phyloP scores from a whole-genome alignment of 2,329 filamentous ascomycete genomes.

The Aureobasidium sp. region DNA sequence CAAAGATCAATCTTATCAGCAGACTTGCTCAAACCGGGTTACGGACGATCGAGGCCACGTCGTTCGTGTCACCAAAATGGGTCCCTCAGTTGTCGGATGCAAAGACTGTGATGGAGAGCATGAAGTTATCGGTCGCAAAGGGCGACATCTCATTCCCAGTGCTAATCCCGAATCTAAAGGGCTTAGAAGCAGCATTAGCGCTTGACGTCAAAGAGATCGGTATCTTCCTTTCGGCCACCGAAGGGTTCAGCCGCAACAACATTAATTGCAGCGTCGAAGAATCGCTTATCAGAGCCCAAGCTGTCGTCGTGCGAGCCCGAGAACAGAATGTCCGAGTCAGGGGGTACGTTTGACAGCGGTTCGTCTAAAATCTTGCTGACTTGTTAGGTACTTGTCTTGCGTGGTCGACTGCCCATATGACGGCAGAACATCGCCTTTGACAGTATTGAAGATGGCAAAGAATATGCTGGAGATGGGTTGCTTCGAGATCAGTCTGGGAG shows the following conservation, averaged over 20 bases:
- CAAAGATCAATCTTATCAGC: slow-evolving; percentile 69
- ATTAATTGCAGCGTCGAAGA: slow-evolving; percentile 72
- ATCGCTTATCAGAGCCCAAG: slow-evolving; percentile 60
- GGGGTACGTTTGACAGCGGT: slow-evolving; percentile 37
- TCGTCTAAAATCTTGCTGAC: not conserved
- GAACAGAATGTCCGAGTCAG: slow-evolving; percentile 58
- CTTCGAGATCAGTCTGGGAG: slow-evolving; percentile 81
- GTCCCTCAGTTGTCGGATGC: slow-evolving; percentile 60
- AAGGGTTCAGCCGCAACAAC: slow-evolving; percentile 72
- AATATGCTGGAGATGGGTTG: slow-evolving; percentile 75
- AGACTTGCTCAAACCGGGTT: slow-evolving; percentile 61
- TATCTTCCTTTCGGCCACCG: slow-evolving; percentile 74
- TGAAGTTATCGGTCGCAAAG: not conserved
- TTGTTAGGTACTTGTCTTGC: slow-evolving; percentile 59
- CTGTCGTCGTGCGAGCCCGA: slow-evolving; percentile 62
- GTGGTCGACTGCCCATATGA: slow-evolving; percentile 74
- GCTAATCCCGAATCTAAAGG: slow-evolving; percentile 69
- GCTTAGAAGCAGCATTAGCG: slow-evolving; percentile 60
- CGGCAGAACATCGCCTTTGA: slow-evolving; percentile 45
- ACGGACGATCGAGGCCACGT: slow-evolving; percentile 68
- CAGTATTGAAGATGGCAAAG: slow-evolving; percentile 55
- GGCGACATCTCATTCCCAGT: slow-evolving; percentile 64
- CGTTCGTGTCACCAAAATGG: slow-evolving; percentile 77
- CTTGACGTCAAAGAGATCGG: slow-evolving; percentile 52
- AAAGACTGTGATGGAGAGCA: slow-evolving; percentile 11